phyloP scores from a whole-genome alignment of 225 moss, liverwort and hornwort species.

The Lunularia cruciata region DNA sequence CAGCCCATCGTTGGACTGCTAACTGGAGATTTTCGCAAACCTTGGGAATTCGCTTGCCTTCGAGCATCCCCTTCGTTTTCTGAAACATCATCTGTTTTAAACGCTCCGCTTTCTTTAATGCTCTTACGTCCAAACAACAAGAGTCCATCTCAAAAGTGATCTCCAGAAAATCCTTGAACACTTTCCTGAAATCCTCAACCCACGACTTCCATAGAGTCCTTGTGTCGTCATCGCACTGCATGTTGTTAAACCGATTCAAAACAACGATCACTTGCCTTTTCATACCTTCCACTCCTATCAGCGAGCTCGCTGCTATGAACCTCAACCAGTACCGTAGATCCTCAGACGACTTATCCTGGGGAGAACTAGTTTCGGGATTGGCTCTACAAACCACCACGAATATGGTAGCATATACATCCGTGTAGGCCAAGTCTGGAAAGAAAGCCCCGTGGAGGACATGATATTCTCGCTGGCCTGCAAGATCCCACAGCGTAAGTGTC shows the following conservation, averaged over 20 bases:
- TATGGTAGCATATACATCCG: neutral
- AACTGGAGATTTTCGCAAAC: neutral
- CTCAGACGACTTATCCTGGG: neutral
- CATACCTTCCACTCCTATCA: neutral
- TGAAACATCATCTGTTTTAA: neutral
- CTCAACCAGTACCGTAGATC: slow-evolving; percentile 14
- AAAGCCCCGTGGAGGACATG: slow-evolving; percentile 9
- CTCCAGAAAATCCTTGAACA: neutral
- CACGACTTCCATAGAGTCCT: neutral
- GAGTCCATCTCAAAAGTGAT: neutral
- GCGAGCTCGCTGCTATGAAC: neutral
- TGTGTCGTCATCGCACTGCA: neutral
- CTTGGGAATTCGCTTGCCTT: neutral
- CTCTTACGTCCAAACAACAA: neutral
- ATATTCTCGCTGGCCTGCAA: slow-evolving; percentile 6
- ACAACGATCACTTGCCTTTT: slow-evolving; percentile 1
- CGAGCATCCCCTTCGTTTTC: neutral
- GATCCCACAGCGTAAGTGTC: slow-evolving; percentile 7
- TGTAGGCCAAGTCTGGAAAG: slow-evolving; percentile 2
- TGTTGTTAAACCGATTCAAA: neutral
- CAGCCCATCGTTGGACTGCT: neutral
- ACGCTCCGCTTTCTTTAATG: neutral
- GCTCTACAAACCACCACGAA: slow-evolving; percentile 5
- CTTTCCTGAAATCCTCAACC: neutral
- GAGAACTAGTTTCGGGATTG: too few species aligned